Percentiles rank a stretch among this genome's conserved stretches.
phyloP scores from a whole-genome alignment of 305 asterid species.

The Nicotiana rustica region DNA sequence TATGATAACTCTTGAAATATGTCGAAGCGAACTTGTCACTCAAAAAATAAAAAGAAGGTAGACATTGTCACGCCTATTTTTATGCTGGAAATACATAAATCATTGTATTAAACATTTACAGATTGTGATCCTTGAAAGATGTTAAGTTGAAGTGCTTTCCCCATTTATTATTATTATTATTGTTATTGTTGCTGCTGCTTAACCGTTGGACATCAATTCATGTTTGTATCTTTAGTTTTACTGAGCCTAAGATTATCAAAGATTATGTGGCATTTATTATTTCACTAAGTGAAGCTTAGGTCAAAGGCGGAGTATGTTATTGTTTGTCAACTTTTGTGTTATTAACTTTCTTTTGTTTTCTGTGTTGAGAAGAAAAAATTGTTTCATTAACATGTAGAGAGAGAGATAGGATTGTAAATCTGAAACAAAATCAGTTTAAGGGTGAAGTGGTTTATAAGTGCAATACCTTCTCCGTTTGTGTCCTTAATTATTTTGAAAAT shows the following conservation, averaged over 20 bases:
- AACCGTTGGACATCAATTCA: neutral
- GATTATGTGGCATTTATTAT: neutral
- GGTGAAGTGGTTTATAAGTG: constrained; percentile 6
- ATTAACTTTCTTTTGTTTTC: constrained; percentile 12
- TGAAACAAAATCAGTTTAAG: neutral
- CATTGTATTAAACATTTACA: neutral
- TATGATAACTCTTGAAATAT: neutral
- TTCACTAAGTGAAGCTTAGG: neutral
- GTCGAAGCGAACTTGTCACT: neutral
- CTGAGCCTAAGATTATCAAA: neutral
- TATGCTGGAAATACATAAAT: neutral
- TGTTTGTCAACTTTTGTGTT: neutral
- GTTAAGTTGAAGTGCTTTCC: neutral
- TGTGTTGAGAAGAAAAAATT: neutral
- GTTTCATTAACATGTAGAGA: constrained; percentile 17
- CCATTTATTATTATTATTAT: neutral
- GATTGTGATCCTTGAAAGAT: constrained; percentile 13
- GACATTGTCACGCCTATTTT: neutral
- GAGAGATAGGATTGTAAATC: neutral
- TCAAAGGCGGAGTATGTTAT: constrained; percentile 1
- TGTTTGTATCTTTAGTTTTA: neutral
- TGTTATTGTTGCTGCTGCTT: neutral
- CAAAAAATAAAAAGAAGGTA: too few species aligned
- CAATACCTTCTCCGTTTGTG: neutral
- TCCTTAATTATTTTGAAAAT: neutral